Percentiles rank a stretch among this genome's conserved stretches.
Conservation (phyloP, 208 protist species). For the Lotmaria passim region DNA sequence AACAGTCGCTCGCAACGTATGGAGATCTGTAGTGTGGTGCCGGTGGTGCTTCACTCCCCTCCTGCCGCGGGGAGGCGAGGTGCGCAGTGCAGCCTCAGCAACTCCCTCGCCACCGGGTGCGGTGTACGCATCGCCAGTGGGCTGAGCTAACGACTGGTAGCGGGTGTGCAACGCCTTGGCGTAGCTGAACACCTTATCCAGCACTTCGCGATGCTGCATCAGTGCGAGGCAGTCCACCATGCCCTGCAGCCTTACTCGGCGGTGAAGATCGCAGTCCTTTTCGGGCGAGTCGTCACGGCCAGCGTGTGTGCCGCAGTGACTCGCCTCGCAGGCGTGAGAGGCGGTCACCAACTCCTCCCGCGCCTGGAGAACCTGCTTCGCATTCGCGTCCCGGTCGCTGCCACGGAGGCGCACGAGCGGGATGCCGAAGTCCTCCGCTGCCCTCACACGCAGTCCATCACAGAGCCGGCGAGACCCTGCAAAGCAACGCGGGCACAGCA, state of each 20-base stretch:
- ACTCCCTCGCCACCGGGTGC: neutral
- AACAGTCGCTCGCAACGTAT: neutral
- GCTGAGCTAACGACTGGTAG: slow-evolving; percentile 10
- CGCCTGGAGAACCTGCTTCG: neutral
- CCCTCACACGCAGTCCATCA: slow-evolving; percentile 29
- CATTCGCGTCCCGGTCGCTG: slow-evolving; percentile 18
- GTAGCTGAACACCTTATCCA: slow-evolving; percentile 55
- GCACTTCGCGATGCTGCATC: slow-evolving; percentile 36
- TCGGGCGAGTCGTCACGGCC: neutral
- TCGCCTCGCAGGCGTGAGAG: slow-evolving; percentile 12
- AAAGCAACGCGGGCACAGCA: slow-evolving; percentile 67
- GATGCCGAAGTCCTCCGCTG: slow-evolving; percentile 55
- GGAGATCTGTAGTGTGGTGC: neutral
- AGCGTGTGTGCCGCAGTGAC: neutral
- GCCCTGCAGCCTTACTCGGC: slow-evolving; percentile 24
- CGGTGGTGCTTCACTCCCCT: neutral
- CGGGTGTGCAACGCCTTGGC: slow-evolving; percentile 51
- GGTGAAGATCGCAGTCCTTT: slow-evolving; percentile 30
- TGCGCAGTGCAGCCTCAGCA: neutral
- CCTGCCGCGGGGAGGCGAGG: neutral
- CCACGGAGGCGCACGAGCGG: slow-evolving; percentile 40
- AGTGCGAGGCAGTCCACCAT: slow-evolving; percentile 47
- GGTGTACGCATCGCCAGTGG: neutral
- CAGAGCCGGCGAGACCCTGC: slow-evolving; percentile 38
- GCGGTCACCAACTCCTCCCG: neutral